Evolutionary conservation across 345 rosid genomes (phyloP).

Genomic region (Capsella bursapastoris): DNA sequence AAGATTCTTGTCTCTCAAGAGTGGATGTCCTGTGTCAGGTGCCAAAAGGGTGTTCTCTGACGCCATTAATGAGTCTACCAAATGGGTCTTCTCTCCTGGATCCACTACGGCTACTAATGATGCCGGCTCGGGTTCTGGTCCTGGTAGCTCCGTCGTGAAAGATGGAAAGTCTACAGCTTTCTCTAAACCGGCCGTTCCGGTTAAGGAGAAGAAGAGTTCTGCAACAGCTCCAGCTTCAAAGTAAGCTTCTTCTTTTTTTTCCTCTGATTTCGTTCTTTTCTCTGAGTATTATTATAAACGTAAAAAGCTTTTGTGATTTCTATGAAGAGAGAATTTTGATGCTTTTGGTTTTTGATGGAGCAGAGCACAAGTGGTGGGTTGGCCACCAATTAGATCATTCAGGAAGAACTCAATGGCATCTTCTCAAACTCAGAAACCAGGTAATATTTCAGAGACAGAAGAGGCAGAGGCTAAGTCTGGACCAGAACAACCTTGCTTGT

Average conservation of each 20-base stretch:
- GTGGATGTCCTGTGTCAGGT: constrained; percentile 47
- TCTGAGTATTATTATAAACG: neutral
- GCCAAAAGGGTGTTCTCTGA: constrained; percentile 68
- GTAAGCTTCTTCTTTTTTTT: constrained; percentile 35
- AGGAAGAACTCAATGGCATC: constrained; percentile 78
- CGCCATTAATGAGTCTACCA: constrained; percentile 52
- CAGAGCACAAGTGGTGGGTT: constrained; percentile 81
- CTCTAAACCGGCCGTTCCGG: constrained; percentile 43
- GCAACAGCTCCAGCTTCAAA: constrained; percentile 57
- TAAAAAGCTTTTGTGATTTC: neutral
- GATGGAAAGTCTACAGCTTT: constrained; percentile 48
- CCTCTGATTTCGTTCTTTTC: neutral
- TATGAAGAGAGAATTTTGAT: neutral
- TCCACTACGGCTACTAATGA: constrained; percentile 43
- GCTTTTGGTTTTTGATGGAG: constrained; percentile 13
- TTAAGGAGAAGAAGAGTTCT: constrained; percentile 56
- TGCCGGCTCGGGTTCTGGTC: constrained; percentile 34
- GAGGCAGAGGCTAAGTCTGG: constrained; percentile 53
- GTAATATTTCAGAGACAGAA: constrained; percentile 41
- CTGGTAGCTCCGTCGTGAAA: constrained; percentile 40
- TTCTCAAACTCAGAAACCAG: constrained; percentile 56
- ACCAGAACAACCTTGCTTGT: constrained; percentile 54
- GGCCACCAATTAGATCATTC: constrained; percentile 84
- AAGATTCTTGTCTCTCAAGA: constrained; percentile 47
- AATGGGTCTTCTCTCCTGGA: constrained; percentile 62